Conservation (phyloP, 495 filamentous ascomycete species). For the Amphirosellinia nigrospora region DNA sequence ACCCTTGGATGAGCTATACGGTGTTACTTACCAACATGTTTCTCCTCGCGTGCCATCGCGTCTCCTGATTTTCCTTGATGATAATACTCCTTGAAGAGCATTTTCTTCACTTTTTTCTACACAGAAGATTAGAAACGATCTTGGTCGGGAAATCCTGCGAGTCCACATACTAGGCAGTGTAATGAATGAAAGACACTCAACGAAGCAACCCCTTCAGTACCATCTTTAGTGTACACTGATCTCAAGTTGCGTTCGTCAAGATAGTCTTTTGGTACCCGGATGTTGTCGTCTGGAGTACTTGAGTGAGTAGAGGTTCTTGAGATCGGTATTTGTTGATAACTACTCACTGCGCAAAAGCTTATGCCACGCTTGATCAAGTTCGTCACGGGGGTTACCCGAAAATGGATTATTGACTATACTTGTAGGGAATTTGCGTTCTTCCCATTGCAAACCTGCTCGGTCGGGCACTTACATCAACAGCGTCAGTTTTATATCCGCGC, state of each 20-base stretch:
- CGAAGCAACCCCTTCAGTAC: conserved; percentile 3
- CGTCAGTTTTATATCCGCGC: background rate
- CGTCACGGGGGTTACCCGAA: background rate
- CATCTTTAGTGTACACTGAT: conserved; percentile 2
- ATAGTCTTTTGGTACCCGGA: conserved; percentile 2
- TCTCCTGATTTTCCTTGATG: background rate
- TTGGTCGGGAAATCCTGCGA: background rate
- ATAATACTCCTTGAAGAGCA: conserved; percentile 6
- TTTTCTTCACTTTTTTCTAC: conserved; percentile 9
- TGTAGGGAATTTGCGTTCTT: background rate
- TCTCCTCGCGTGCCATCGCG: background rate
- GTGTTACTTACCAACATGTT: background rate
- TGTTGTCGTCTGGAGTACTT: background rate
- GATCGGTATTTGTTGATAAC: background rate
- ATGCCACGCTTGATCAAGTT: background rate
- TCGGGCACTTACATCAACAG: background rate
- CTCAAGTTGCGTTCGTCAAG: conserved; percentile 1
- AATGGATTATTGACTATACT: conserved; percentile 8
- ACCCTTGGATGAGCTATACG: background rate
- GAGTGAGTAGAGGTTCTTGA: background rate
- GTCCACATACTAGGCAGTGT: conserved; percentile 4
- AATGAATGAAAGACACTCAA: background rate
- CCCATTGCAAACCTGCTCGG: conserved; percentile 3
- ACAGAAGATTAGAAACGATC: background rate
- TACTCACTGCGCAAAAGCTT: background rate